Evolutionary conservation across 305 asterid species (phyloP).

Genomic region (Striga hermonthica): DNA sequence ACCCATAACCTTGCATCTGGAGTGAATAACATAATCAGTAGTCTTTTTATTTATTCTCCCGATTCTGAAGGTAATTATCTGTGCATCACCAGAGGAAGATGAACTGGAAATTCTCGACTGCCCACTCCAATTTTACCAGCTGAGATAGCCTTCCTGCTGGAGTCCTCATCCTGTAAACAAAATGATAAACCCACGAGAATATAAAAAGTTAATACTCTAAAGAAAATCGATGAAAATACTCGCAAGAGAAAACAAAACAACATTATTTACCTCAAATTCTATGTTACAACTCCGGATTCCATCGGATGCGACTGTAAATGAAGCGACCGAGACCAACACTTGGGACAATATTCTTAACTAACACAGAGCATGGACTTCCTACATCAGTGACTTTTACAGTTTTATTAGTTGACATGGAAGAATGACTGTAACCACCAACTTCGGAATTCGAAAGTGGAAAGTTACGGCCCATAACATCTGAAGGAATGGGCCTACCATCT

Average conservation of each 20-base stretch:
- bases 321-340: constrained; percentile 36
- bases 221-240: constrained; percentile 12
- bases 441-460: constrained; percentile 22
- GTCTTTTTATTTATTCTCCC: constrained; percentile 33
- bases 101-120: constrained; percentile 31
- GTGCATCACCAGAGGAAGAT: constrained; percentile 28
- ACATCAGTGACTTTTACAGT: constrained; percentile 20
- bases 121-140: constrained; percentile 36
- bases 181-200: constrained; percentile 11
- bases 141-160: constrained; percentile 34
- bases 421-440: constrained; percentile 17
- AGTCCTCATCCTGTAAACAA: constrained; percentile 36
- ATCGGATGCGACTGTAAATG: constrained; percentile 31
- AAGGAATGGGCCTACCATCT: constrained; percentile 16
- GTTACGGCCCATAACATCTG: neutral
- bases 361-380: constrained; percentile 27
- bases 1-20: constrained; percentile 42
- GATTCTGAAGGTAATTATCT: constrained; percentile 42
- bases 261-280: constrained; percentile 38
- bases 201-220: neutral
- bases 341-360: constrained; percentile 36
- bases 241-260: constrained; percentile 1
- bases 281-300: constrained; percentile 35
- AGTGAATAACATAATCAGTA: constrained; percentile 34
- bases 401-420: constrained; percentile 24